Percentiles rank a stretch among this genome's conserved stretches.
Evolutionary conservation across 2,329 filamentous ascomycete genomes (phyloP).

Genomic region (Epicoccum nigrum): DNA sequence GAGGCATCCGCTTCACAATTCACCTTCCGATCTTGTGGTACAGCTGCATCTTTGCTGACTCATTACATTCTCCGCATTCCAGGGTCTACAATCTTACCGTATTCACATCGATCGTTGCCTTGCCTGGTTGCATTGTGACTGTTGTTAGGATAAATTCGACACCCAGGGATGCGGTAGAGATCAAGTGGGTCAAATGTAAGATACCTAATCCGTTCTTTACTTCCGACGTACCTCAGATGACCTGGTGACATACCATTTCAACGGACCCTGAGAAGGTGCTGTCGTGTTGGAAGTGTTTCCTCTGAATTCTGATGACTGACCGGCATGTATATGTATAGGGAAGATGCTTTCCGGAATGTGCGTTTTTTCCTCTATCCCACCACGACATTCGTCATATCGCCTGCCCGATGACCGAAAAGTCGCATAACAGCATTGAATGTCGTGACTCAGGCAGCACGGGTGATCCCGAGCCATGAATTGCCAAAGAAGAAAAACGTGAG

Average conservation of each 20-base stretch:
- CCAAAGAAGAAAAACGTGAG: slow-evolving; percentile 23
- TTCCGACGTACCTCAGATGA: slow-evolving; percentile 18
- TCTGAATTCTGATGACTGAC: slow-evolving; percentile 1
- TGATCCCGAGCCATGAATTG: slow-evolving; percentile 33
- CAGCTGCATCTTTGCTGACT: not conserved
- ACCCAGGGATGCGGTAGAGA: not conserved
- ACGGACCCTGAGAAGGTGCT: slow-evolving; percentile 11
- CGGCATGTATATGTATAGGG: slow-evolving; percentile 19
- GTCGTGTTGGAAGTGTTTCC: slow-evolving; percentile 6
- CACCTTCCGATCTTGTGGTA: slow-evolving; percentile 8
- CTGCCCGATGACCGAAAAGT: slow-evolving; percentile 26
- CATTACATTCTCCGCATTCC: slow-evolving; percentile 6
- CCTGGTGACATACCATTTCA: slow-evolving; percentile 16
- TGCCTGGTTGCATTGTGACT: not conserved
- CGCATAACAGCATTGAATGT: slow-evolving; percentile 10
- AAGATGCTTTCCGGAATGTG: slow-evolving; percentile 15
- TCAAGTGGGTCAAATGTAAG: slow-evolving; percentile 8
- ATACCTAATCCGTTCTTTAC: slow-evolving; percentile 13
- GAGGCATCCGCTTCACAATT: slow-evolving; percentile 12
- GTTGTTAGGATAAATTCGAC: slow-evolving; percentile 10
- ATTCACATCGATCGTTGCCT: slow-evolving; percentile 3
- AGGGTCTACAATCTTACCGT: slow-evolving; percentile 15
- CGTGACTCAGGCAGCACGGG: slow-evolving; percentile 19
- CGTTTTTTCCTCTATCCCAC: slow-evolving; percentile 3
- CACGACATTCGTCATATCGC: slow-evolving; percentile 12